phyloP scores from a whole-genome alignment of 495 filamentous ascomycete species.

The Trichocladium uniseriatum region DNA sequence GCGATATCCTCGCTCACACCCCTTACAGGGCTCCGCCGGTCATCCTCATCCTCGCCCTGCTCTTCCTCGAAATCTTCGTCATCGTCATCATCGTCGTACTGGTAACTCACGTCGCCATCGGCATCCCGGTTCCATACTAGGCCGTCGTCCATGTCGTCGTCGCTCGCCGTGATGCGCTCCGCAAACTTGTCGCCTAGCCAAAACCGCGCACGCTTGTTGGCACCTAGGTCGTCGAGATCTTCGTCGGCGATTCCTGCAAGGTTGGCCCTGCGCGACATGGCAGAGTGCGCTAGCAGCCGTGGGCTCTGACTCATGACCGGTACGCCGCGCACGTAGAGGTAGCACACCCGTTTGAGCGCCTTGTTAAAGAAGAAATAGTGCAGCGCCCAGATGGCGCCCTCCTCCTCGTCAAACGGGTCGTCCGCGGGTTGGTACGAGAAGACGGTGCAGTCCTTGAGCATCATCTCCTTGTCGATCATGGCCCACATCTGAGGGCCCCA shows the following conservation, averaged over 20 bases:
- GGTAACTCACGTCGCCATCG: slow-evolving; percentile 41
- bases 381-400: slow-evolving; percentile 85
- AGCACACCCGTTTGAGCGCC: slow-evolving; percentile 82
- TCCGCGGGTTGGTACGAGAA: slow-evolving; percentile 83
- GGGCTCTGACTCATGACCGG: slow-evolving; percentile 70
- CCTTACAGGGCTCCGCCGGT: slow-evolving; percentile 45
- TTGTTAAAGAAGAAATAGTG: slow-evolving; percentile 99
- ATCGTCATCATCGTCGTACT: slow-evolving; percentile 43
- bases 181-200: slow-evolving; percentile 66
- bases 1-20: slow-evolving; percentile 69
- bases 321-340: slow-evolving; percentile 79
- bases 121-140: slow-evolving; percentile 42
- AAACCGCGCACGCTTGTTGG: slow-evolving; percentile 68
- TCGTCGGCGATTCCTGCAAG: slow-evolving; percentile 7
- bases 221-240: slow-evolving; percentile 29
- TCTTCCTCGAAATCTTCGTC: slow-evolving; percentile 52
- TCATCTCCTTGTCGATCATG: slow-evolving; percentile 86
- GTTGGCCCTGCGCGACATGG: slow-evolving; percentile 16
- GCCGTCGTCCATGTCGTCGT: slow-evolving; percentile 39
- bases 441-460: slow-evolving; percentile 67
- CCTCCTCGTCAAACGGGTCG: slow-evolving; percentile 78
- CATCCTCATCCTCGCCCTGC: slow-evolving; percentile 2
- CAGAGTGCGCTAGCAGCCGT: slow-evolving; percentile 19
- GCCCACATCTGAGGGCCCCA: slow-evolving; percentile 89
- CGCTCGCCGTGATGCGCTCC: slow-evolving; percentile 30